Evolutionary conservation across 257 asterid species (phyloP).

Genomic region (Solanum chaucha): DNA sequence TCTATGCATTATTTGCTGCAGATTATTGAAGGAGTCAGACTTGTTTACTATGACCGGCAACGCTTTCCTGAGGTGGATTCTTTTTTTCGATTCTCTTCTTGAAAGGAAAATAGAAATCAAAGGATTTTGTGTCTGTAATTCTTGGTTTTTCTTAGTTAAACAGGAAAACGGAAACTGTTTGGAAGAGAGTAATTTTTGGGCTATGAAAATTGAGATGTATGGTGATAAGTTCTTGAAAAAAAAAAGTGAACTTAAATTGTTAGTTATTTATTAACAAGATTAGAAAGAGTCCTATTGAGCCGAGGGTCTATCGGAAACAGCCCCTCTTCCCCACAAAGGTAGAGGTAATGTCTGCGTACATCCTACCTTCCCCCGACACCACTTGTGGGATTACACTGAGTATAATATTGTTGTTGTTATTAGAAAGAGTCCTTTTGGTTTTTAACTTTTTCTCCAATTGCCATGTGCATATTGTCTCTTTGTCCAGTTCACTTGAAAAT

Average conservation of each 20-base stretch:
- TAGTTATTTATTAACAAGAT: conserved; percentile 22
- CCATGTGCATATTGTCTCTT: conserved; percentile 57
- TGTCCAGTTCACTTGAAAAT: conserved; percentile 28
- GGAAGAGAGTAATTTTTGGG: conserved; percentile 21
- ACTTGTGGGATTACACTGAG: background rate
- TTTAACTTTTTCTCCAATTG: conserved; percentile 32
- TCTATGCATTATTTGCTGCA: conserved; percentile 10
- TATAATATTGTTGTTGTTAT: background rate
- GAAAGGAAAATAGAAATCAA: background rate
- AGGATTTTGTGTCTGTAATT: background rate
- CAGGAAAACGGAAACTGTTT: background rate
- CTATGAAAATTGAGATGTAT: conserved; percentile 9
- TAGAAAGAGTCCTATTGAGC: background rate
- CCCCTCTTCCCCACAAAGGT: background rate
- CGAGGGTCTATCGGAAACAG: background rate
- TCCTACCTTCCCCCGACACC: background rate
- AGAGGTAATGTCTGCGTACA: background rate
- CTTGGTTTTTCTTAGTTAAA: background rate
- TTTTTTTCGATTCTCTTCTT: background rate
- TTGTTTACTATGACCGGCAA: background rate
- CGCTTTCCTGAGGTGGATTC: conserved; percentile 3
- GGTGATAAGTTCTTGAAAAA: background rate
- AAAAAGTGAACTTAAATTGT: background rate
- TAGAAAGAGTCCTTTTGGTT: conserved; percentile 12
- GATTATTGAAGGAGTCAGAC: conserved; percentile 29